Percentiles rank a stretch among this genome's conserved stretches.
Conservation (phyloP, 768 basidiomycete genomes). For the Naganishia antarctica region DNA sequence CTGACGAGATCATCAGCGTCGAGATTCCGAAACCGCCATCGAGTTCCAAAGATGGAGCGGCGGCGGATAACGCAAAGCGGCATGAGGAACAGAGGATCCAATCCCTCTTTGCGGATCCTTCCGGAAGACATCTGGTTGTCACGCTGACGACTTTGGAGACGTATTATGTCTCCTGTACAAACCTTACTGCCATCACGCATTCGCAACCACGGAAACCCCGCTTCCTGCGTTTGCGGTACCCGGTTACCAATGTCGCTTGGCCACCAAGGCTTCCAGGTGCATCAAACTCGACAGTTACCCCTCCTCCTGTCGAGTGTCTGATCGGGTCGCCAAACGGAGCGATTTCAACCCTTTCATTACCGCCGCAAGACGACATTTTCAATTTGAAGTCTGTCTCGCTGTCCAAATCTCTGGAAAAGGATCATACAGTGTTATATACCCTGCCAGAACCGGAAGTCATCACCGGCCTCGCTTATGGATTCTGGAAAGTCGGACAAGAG, state of each 20-base stretch:
- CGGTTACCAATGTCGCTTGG: slow-evolving; percentile 90
- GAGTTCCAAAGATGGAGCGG: too few relatives aligned
- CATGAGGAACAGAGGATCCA: slow-evolving; percentile 61
- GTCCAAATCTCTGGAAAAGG: slow-evolving; percentile 45
- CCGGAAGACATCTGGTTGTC: slow-evolving; percentile 81
- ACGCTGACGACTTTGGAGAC: slow-evolving; percentile 85
- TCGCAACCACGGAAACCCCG: slow-evolving; percentile 66
- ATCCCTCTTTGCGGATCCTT: slow-evolving; percentile 86
- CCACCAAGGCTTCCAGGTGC: slow-evolving; percentile 63
- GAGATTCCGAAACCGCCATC: slow-evolving; percentile 67
- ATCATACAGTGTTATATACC: slow-evolving; percentile 48
- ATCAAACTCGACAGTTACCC: slow-evolving; percentile 61
- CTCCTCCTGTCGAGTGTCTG: slow-evolving; percentile 75
- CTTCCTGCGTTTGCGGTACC: slow-evolving; percentile 71
- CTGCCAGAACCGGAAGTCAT: slow-evolving; percentile 76
- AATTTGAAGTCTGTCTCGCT: slow-evolving; percentile 64
- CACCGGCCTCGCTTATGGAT: slow-evolving; percentile 77
- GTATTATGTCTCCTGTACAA: slow-evolving; percentile 71
- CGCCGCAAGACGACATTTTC: slow-evolving; percentile 75
- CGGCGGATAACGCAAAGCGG: neutral
- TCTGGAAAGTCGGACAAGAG: slow-evolving; percentile 48
- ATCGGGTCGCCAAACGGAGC: slow-evolving; percentile 79
- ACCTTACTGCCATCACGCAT: slow-evolving; percentile 29
- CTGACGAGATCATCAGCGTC: slow-evolving; percentile 68
- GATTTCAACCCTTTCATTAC: slow-evolving; percentile 72